Evolutionary conservation across 345 rosid species (phyloP), one percentile per base, ranked within the genome.

Genomic region (Rhizophora mangle): DNA sequence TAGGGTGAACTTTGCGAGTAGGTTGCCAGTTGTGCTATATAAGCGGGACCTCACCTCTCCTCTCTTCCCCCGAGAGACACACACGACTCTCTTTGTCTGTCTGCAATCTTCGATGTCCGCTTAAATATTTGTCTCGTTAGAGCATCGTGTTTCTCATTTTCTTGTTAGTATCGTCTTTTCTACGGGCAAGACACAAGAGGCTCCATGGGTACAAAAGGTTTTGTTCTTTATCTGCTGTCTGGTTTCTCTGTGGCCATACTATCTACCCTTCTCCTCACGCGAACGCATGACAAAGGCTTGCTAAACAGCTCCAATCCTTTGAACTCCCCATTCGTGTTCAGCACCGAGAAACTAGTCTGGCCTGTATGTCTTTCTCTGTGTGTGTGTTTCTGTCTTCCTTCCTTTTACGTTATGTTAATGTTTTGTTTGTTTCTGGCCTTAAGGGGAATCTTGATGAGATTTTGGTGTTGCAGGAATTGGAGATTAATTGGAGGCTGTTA

Each of bases 401-500:
- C 5, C 10, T 21, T 22, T 4, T 11, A 26, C 34, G 30, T 22
- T 30, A 43, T 19, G 15, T 4, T 63, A 58, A 16, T 43, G 11
- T 27, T 55, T 68, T 18, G 2, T 21, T 16, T 57, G 5, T 10
- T 19, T 24, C 18, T n/a, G 3, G 64, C 30, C 60, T 11, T 20
- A 9, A 27, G 63, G 30, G 22, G 32, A 34, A 57, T 53, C 0
- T 68, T 68, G 10, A 13, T 15, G 60, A 13, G 20, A 15, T 13
- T 19, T 46, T 57, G 36, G 62, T 69, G 63, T 6, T 43, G 63
- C 80, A 93, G 97, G 68, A 78, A 68, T 77, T 93, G 88, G 82
- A 83, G 82, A 79, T 89, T 22, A 83, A 81, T 67, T 91, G 98
- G 98, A 80, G 81, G 66, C 39, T 85, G 53, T 85, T 80, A 68